Percentiles rank a stretch among this genome's conserved stretches.
These are phyloP conservation scores for Mimosa pudica DNA, from an alignment of 306 rosid species.

Conservation along the genomic window DNA sequence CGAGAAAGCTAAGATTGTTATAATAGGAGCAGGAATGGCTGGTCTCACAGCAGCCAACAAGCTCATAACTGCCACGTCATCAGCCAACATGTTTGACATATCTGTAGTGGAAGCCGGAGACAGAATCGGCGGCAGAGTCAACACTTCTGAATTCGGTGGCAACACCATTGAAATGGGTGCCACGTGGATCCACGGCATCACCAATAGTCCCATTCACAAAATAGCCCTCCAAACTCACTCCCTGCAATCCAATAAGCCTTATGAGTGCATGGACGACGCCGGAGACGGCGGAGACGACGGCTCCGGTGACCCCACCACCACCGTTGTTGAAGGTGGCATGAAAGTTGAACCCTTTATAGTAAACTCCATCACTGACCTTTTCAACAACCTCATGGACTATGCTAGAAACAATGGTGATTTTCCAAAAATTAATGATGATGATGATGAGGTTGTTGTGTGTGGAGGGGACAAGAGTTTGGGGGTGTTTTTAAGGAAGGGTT, in stretches of 20 bases:
- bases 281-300: conserved; percentile 45
- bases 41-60: conserved; percentile 92
- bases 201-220: conserved; percentile 78
- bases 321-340: conserved; percentile 84
- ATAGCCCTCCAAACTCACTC: conserved; percentile 73
- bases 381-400: conserved; percentile 71
- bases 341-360: conserved; percentile 42
- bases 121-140: conserved; percentile 92
- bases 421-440: background rate
- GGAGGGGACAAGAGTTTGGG: conserved; percentile 58
- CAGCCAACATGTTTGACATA: conserved; percentile 68
- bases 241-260: conserved; percentile 75
- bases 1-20: conserved; percentile 78
- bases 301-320: conserved; percentile 38
- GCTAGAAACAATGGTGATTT: conserved; percentile 45
- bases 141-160: conserved; percentile 88
- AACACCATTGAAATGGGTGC: conserved; percentile 97
- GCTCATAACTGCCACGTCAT: conserved; percentile 62
- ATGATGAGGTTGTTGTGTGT: background rate
- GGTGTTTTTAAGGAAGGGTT: conserved; percentile 64
- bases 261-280: conserved; percentile 99
- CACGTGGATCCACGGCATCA: conserved; percentile 99
- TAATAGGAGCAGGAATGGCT: conserved; percentile 98
- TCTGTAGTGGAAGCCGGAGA: conserved; percentile 83
- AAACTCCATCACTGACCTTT: conserved; percentile 64